These are phyloP conservation scores for Trichosporon sp. DNA, from an alignment of 1,284 basidiomycete species.

Conservation along the genomic window DNA sequence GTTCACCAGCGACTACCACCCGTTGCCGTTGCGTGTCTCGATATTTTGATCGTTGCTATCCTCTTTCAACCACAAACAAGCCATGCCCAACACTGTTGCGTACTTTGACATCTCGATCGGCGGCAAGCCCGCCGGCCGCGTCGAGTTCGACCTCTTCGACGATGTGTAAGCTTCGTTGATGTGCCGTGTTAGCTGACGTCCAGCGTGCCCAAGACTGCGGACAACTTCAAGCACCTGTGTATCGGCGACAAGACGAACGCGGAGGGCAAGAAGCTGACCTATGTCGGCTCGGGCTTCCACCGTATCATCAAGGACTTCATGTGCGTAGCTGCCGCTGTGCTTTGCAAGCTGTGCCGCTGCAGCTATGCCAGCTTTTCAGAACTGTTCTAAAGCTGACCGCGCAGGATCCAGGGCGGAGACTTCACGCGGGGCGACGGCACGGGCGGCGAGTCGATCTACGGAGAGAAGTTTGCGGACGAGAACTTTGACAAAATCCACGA, in stretches of 20 bases:
- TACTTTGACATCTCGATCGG: constrained; percentile 75
- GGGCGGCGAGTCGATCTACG: constrained; percentile 89
- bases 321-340: constrained; percentile 1
- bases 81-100: constrained; percentile 50
- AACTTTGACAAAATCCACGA: constrained; percentile 76
- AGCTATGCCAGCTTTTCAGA: background rate
- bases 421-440: constrained; percentile 68
- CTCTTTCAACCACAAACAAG: background rate
- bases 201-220: constrained; percentile 56
- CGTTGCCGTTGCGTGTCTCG: background rate
- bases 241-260: constrained; percentile 61
- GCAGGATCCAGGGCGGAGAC: constrained; percentile 68
- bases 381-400: constrained; percentile 35
- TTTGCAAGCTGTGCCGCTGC: background rate
- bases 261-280: constrained; percentile 50
- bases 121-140: constrained; percentile 57
- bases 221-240: constrained; percentile 87
- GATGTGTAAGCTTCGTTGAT: constrained; percentile 38
- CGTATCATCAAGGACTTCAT: constrained; percentile 59
- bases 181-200: constrained; percentile 4
- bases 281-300: constrained; percentile 66
- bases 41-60: background rate
- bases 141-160: constrained; percentile 81
- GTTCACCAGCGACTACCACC: background rate
- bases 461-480: constrained; percentile 71